A percentile compares a stretch with the other conserved stretches of the same genome.
phyloP scores from a whole-genome alignment of 208 protist genomes.

The Trypanosoma lewisi region DNA sequence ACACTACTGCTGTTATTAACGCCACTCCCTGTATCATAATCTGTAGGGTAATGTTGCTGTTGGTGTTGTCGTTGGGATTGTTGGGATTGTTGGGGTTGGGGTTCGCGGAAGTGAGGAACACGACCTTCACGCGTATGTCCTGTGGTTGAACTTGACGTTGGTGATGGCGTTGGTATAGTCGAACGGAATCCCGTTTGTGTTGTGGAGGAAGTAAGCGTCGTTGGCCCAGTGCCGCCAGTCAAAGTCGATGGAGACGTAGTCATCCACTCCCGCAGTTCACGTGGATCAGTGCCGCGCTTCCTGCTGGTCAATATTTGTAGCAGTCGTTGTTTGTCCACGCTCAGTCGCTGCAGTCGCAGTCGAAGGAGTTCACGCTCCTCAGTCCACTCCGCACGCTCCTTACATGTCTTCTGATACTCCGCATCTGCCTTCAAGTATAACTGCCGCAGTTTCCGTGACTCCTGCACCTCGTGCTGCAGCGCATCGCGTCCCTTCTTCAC shows the following conservation, averaged over 20 bases:
- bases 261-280: background rate
- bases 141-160: slow-evolving; percentile 4
- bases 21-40: background rate
- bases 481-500: slow-evolving; percentile 29
- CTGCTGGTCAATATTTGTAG: slow-evolving; percentile 33
- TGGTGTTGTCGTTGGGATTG: background rate
- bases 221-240: background rate
- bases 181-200: background rate
- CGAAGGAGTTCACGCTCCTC: slow-evolving; percentile 62
- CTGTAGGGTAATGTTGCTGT: background rate
- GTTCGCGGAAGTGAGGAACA: background rate
- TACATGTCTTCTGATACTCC: slow-evolving; percentile 25
- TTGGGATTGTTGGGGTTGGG: background rate
- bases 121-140: background rate
- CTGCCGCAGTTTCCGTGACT: slow-evolving; percentile 34
- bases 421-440: slow-evolving; percentile 38
- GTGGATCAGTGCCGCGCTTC: slow-evolving; percentile 4
- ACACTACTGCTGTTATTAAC: background rate
- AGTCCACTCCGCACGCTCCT: slow-evolving; percentile 36
- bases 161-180: slow-evolving; percentile 16
- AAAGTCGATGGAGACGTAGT: background rate
- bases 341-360: slow-evolving; percentile 53
- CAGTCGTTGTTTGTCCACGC: slow-evolving; percentile 70
- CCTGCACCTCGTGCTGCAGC: slow-evolving; percentile 10
- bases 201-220: background rate